phyloP scores from a whole-genome alignment of 148 eudicot genomes.

The Nepenthes gracilis region DNA sequence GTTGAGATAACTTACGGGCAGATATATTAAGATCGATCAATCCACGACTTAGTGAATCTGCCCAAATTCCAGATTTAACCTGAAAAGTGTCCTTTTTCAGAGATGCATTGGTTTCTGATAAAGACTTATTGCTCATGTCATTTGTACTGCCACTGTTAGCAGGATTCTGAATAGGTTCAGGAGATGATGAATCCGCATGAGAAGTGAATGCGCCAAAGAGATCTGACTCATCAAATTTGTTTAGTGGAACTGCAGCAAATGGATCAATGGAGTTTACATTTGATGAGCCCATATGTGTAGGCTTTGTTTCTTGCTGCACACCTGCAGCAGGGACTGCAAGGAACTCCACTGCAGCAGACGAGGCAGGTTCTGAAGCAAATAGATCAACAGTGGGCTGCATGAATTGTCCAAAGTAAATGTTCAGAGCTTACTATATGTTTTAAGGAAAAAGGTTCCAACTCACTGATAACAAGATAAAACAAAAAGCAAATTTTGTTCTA shows the following conservation, averaged over 20 bases:
- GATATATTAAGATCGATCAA: conserved; percentile 92
- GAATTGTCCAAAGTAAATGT: conserved; percentile 5
- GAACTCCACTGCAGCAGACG: conserved; percentile 49
- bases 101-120: conserved; percentile 34
- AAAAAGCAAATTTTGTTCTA: background rate
- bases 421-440: background rate
- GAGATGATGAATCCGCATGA: conserved; percentile 31
- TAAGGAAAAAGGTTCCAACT: background rate
- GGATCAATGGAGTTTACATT: conserved; percentile 48
- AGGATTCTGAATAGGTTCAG: conserved; percentile 22
- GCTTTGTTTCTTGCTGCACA: conserved; percentile 31
- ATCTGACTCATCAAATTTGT: conserved; percentile 67
- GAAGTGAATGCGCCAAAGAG: conserved; percentile 55
- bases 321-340: conserved; percentile 54
- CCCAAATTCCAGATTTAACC: conserved; percentile 97
- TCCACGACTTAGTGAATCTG: conserved; percentile 95
- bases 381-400: conserved; percentile 60
- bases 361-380: conserved; percentile 53
- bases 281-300: conserved; percentile 6
- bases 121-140: conserved; percentile 26
- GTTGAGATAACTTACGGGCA: conserved; percentile 63
- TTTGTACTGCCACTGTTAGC: conserved; percentile 11
- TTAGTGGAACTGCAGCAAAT: conserved; percentile 68
- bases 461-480: background rate
- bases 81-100: conserved; percentile 49